phyloP scores from a whole-genome alignment of 1,139 yeast species.

The Blastobotrys proliferans region DNA sequence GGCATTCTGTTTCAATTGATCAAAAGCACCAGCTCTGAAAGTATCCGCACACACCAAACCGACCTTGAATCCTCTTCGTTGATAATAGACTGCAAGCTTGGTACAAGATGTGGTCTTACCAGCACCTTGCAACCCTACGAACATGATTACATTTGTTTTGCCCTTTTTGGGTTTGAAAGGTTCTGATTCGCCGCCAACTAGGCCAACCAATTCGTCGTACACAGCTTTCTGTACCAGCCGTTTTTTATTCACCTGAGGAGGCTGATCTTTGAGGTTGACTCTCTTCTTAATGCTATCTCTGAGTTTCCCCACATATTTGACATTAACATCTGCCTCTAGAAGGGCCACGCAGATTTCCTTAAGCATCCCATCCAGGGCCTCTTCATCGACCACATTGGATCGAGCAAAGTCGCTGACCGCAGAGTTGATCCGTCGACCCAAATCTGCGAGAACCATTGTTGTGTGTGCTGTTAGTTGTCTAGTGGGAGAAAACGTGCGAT shows the following conservation, averaged over 20 bases:
- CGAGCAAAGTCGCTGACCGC: conserved; percentile 70
- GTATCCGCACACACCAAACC: conserved; percentile 99
- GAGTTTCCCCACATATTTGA: conserved; percentile 71
- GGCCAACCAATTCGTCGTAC: conserved; percentile 81
- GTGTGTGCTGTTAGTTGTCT: too few species aligned
- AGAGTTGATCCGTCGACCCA: conserved; percentile 78
- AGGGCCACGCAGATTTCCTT: conserved; percentile 89
- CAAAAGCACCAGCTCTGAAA: conserved; percentile 99
- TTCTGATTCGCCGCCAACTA: conserved; percentile 60
- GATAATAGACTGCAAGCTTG: conserved; percentile 89
- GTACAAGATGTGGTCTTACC: conserved; percentile 99
- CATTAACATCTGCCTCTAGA: conserved; percentile 87
- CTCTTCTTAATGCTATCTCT: conserved; percentile 67
- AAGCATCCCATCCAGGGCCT: conserved; percentile 62
- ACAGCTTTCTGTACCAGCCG: conserved; percentile 86
- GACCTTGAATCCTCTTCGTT: conserved; percentile 87
- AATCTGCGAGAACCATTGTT: conserved; percentile 90
- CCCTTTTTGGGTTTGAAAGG: conserved; percentile 87
- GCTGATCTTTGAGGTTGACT: conserved; percentile 48
- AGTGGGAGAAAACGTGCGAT: too few species aligned
- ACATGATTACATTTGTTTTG: conserved; percentile 75
- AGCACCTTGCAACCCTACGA: conserved; percentile 97
- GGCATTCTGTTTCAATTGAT: conserved; percentile 95
- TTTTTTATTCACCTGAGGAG: conserved; percentile 55
- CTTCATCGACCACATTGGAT: conserved; percentile 56